Conservation (phyloP, 2,329 filamentous ascomycete species). For the Monosporascus sp. region DNA sequence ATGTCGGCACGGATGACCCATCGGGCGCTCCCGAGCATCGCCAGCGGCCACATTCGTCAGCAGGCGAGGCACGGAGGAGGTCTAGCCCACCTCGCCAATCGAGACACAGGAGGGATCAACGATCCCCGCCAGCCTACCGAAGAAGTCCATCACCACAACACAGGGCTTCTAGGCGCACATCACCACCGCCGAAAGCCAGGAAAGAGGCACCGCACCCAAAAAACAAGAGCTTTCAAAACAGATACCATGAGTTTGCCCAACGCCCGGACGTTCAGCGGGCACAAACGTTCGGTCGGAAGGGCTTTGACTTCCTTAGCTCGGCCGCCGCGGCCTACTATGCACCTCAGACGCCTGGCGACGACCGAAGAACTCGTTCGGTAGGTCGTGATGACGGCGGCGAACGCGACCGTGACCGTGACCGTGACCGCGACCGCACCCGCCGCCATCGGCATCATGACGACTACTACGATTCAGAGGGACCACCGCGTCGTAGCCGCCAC, state of each 20-base stretch:
- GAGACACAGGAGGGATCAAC: constrained; percentile 9
- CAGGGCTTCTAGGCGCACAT: constrained; percentile 4
- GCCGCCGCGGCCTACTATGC: constrained; percentile 25
- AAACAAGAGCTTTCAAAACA: constrained; percentile 3
- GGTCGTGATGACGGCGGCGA: constrained; percentile 13
- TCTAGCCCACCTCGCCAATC: constrained; percentile 18
- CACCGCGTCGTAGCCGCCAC: constrained; percentile 10
- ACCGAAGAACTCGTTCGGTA: constrained; percentile 10
- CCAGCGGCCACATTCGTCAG: constrained; percentile 12
- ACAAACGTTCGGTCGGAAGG: constrained; percentile 21
- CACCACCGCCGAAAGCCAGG: constrained; percentile 5
- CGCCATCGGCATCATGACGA: background rate
- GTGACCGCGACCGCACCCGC: background rate
- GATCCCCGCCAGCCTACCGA: constrained; percentile 2
- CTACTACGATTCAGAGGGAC: constrained; percentile 6
- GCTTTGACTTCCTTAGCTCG: constrained; percentile 22
- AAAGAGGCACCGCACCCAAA: constrained; percentile 6
- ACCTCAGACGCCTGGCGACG: constrained; percentile 13
- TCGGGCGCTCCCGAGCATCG: constrained; percentile 8
- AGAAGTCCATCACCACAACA: constrained; percentile 10
- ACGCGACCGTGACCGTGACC: constrained; percentile 3
- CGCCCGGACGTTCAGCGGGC: constrained; percentile 20
- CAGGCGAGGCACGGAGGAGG: constrained; percentile 9
- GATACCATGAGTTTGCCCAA: constrained; percentile 14
- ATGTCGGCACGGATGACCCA: constrained; percentile 24